phyloP scores from a whole-genome alignment of 768 basidiomycete genomes.

The Mrakia blollopis region DNA sequence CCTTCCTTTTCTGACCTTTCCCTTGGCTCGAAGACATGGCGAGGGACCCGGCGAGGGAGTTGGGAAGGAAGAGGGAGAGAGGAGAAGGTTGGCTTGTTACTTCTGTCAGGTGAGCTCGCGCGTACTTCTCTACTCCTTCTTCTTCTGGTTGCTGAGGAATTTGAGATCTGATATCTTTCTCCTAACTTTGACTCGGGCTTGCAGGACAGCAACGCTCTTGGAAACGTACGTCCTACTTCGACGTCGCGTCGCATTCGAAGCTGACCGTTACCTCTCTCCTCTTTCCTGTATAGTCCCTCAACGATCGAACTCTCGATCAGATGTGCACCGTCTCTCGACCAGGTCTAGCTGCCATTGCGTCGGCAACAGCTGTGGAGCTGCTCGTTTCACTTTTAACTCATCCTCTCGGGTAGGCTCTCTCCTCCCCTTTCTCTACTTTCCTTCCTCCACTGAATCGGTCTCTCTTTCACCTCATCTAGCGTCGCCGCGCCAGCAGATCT shows the following conservation, averaged over 20 bases:
- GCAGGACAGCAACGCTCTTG: conserved; percentile 93
- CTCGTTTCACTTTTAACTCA: conserved; percentile 84
- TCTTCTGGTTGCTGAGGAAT: background rate
- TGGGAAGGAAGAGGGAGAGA: background rate
- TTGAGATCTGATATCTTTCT: background rate
- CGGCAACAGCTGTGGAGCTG: conserved; percentile 86
- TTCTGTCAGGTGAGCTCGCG: conserved; percentile 95
- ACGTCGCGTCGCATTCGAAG: background rate
- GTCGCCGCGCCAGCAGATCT: conserved; percentile 65
- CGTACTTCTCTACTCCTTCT: conserved; percentile 68
- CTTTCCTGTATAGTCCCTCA: conserved; percentile 51
- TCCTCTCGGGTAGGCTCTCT: conserved; percentile 61
- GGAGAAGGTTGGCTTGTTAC: conserved; percentile 73
- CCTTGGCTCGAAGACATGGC: conserved; percentile 1
- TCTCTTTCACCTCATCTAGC: conserved; percentile 46
- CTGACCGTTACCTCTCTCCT: background rate
- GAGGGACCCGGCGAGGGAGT: background rate
- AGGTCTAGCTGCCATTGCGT: conserved; percentile 86
- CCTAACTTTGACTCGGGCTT: too few relatives aligned
- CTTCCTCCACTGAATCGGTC: background rate
- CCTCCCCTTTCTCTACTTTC: background rate
- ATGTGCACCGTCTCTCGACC: conserved; percentile 99
- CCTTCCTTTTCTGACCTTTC: background rate
- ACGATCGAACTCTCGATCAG: conserved; percentile 91
- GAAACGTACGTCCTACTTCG: conserved; percentile 60